Base-by-base conservation (phyloP, 768 basidiomycete species). In the Mycena albidolilacea region DNA sequence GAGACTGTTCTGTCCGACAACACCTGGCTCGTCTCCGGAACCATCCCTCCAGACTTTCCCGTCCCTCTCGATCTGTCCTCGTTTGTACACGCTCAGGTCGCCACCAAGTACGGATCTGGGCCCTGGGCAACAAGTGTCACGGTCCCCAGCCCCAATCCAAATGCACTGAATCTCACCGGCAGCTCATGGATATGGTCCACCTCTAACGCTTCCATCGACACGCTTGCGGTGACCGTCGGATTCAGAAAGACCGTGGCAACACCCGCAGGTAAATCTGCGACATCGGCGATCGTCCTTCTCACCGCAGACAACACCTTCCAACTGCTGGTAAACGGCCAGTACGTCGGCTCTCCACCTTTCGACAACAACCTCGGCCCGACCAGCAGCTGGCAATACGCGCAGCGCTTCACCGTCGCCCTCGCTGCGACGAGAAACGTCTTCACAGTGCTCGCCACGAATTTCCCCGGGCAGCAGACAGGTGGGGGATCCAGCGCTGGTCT, bases 131-230 rank as follows among this genome's bases (percentile, higher is more conserved):
- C 46, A 38, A 43, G 38, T 44, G 39, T 62, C 30, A 41, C 52
- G 7, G 11, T 70, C 6, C 23, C 19, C 41, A 50, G 14, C 21
- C 64, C 41, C 21, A 43, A 14, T 9, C 21, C n/a, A 10, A 62
- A 50, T 37, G 8, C 62, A 0, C 50, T 55, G 50, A 54, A 35
- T 37, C 41, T 75, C 2, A 67, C 41, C 8, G 71, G 71, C 6
- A 75, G 74, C 59, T 0, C 39, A 14, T 72, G 71, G 74, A 54
- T 75, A 38, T 75, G 74, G 74, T 52, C 58, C 35, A 62, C 64
- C 12, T 2, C 48, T 15, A 37, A 69, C 44, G 67, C 74, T 19
- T 21, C 50, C 21, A 14, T 9, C 35, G 39, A 41, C 15, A 71
- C 74, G n/a, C 63, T 64, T 12, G 64, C 30, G 15, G 71, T 64